Base-by-base conservation (phyloP, 345 rosid genomes). In the Carallia brachiata region DNA sequence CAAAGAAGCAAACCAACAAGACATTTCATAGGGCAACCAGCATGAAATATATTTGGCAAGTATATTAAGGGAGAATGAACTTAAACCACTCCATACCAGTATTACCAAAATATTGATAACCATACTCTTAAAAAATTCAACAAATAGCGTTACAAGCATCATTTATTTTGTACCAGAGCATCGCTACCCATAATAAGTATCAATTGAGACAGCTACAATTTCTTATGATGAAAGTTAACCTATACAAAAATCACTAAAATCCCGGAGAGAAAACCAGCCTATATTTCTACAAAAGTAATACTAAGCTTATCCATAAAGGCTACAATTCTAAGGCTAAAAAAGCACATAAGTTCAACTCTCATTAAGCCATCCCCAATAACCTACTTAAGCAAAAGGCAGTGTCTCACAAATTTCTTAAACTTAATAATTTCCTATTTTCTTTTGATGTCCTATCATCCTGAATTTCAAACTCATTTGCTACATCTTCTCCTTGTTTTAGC, bases 321-420 rank as follows among this genome's bases (percentile, higher is more conserved):
- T 36, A n/a, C 39, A 37, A 62, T 67, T 17, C 67, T 36, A n/a
- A 19, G 23, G 15, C 44, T 50, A 64, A 55, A 23, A 65, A 18
- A 19, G 12, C 19, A 19, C 40, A 4, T 62, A n/a, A 55, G 58
- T 32, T 15, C 15, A 40, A 9, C 15, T 40, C 13, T 40, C 15
- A 2, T 40, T 10, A 40, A 40, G 13, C 8, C 48, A 9, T 40
- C 15, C 48, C 48, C 9, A 40, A 8, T 50, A 23, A 56, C 63
- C 76, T 72, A 72, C 56, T 65, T 59, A 50, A 73, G 63, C 64
- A 73, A 54, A 73, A 72, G 80, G 50, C 53, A 40, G 34, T 73
- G 93, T 77, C 96, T 84, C 36, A 68, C 89, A 68, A 96, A 84
- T 81, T 89, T 92, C 62, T 79, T 6, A 82, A 66, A 65, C 83